These are phyloP conservation scores for Epichloe gansuensis DNA, from an alignment of 2,329 filamentous ascomycete species.

Conservation along the genomic window DNA sequence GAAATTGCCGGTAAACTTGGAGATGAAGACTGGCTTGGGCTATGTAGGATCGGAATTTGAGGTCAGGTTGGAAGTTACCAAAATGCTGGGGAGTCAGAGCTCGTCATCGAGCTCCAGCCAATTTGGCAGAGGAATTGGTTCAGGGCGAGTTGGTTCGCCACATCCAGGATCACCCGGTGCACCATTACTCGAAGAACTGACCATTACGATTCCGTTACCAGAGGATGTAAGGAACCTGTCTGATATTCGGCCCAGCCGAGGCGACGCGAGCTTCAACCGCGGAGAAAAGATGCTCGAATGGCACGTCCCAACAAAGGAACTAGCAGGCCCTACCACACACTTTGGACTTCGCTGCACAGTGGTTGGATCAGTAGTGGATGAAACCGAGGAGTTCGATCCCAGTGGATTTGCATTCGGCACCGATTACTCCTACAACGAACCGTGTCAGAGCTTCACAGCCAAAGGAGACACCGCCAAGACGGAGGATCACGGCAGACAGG, in stretches of 20 bases:
- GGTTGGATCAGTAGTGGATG: slow-evolving; percentile 46
- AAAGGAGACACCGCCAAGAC: slow-evolving; percentile 22
- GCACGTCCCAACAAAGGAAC: slow-evolving; percentile 68
- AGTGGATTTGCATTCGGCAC: slow-evolving; percentile 39
- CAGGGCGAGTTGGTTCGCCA: slow-evolving; percentile 27
- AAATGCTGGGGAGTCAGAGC: slow-evolving; percentile 40
- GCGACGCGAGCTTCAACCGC: slow-evolving; percentile 72
- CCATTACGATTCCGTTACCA: slow-evolving; percentile 69
- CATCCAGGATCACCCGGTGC: slow-evolving; percentile 43
- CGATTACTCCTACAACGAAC: slow-evolving; percentile 42
- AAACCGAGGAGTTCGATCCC: slow-evolving; percentile 35
- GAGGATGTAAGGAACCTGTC: slow-evolving; percentile 67
- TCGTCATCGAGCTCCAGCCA: slow-evolving; percentile 21
- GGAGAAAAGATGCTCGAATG: slow-evolving; percentile 67
- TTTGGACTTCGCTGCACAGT: slow-evolving; percentile 73
- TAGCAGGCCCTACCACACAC: slow-evolving; percentile 51
- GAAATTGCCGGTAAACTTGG: slow-evolving; percentile 69
- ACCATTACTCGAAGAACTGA: slow-evolving; percentile 62
- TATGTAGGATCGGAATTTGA: slow-evolving; percentile 73
- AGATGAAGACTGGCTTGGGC: slow-evolving; percentile 73
- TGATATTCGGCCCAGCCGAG: slow-evolving; percentile 68
- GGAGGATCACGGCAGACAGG: slow-evolving; percentile 29
- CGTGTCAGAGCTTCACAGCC: slow-evolving; percentile 38
- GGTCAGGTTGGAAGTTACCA: slow-evolving; percentile 62
- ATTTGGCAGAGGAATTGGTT: slow-evolving; percentile 30